Evolutionary conservation across 495 filamentous ascomycete species (phyloP).

Genomic region (Melanomma pulvis-pyrius): DNA sequence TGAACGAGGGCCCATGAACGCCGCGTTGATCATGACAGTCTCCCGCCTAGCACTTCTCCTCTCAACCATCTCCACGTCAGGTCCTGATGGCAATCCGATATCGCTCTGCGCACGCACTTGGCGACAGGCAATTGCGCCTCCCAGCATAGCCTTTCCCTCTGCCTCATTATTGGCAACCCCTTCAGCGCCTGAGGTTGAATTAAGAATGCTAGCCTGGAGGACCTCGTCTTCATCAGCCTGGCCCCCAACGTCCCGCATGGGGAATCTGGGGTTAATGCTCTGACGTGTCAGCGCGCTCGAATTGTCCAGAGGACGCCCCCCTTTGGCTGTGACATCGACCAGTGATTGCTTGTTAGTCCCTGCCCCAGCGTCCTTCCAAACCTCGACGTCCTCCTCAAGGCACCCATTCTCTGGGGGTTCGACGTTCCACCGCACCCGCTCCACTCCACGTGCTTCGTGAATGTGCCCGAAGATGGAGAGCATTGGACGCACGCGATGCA

Average conservation of each 20-base stretch:
- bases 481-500: slow-evolving; percentile 42
- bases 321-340: slow-evolving; percentile 59
- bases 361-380: slow-evolving; percentile 52
- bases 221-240: slow-evolving; percentile 19
- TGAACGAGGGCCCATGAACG: slow-evolving; percentile 69
- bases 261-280: slow-evolving; percentile 1
- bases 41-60: slow-evolving; percentile 53
- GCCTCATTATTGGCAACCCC: slow-evolving; percentile 16
- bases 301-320: slow-evolving; percentile 49
- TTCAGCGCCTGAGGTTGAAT: slow-evolving; percentile 29
- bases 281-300: slow-evolving; percentile 41
- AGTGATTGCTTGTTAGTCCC: slow-evolving; percentile 62
- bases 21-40: slow-evolving; percentile 77
- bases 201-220: slow-evolving; percentile 22
- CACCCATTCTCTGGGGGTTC: slow-evolving; percentile 26
- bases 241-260: slow-evolving; percentile 19
- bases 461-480: slow-evolving; percentile 47
- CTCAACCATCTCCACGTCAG: slow-evolving; percentile 47
- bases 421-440: slow-evolving; percentile 60
- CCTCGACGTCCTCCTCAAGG: slow-evolving; percentile 42
- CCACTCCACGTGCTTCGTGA: slow-evolving; percentile 49
- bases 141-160: slow-evolving; percentile 17
- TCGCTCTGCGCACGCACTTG: slow-evolving; percentile 17
- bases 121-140: slow-evolving; percentile 20
- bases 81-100: slow-evolving; percentile 9